Evolutionary conservation across 768 basidiomycete genomes (phyloP), one percentile per base, ranked within the genome.

Genomic region (Xerocomellus dryophilus): DNA sequence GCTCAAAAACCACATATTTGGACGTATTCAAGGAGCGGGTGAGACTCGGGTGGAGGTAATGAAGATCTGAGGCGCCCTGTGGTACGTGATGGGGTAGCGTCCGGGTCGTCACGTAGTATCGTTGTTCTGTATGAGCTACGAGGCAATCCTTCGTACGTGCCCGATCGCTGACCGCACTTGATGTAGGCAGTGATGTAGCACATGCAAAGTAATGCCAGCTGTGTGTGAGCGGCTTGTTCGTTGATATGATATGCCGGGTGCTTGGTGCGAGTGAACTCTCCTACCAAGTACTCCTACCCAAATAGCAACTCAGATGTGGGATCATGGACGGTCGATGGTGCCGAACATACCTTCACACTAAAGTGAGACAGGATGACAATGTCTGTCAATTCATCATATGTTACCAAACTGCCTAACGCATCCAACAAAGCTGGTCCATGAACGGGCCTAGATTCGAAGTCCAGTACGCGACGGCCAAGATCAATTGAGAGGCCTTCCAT

Each of bases 21-120:
- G n/a, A 44, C 50, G 43, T 60, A 60, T 41, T n/a, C 21, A 5
- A 59, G 45, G 34, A 60, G 52, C 7, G 51, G 40, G n/a, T 42
- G 25, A 4, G 32, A 23, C 2, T 46, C 43, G 3, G 32, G 6
- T 35, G 15, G 7, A 20, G 32, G 20, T 8, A 7, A 21, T 18
- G 41, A 17, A 32, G 32, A 21, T 20, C 5, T 20, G 12, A 10
- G 7, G 29, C 12, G 18, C 11, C 11, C 15, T 21, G 23, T 18
- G n/a, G 43, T 4, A 36, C 5, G 17, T 11, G 35, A 20, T 29
- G 25, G n/a, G 35, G n/a, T n/a, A 17, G 5, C 15, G 11, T 32
- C 34, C 7, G 14, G 25, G 8, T 18, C 7, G 14, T 38, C 36
- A 6, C 3, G 3, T 18, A 5, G 11, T 23, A 6, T 23, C n/a